Base-by-base conservation (phyloP, 768 basidiomycete species). In the Amanita brunnescens region DNA sequence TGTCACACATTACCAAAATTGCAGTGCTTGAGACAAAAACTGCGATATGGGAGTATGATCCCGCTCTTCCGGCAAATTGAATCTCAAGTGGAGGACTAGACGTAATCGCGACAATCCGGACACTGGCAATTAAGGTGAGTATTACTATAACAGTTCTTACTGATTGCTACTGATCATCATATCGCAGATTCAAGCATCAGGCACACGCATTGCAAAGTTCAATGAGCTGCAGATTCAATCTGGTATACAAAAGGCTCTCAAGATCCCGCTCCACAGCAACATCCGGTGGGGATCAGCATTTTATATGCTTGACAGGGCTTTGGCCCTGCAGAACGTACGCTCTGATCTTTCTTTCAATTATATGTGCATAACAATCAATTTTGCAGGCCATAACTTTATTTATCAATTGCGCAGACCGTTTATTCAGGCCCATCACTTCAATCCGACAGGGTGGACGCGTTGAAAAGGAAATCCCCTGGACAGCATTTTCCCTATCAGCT, bases 21-120 rank as follows among this genome's bases (percentile, higher is more conserved):
- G 58, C 59, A 0, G 58, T 56, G 0, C 43, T 67, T 2, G 62
- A 67, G 38, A 67, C 54, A 0, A 46, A 56, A 8, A 59, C 51
- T 0, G 64, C 66, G 0, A 70, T 70, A 12, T 70, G 66, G 67
- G 63, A 66, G 14, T 69, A 64, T 49, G 61, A 70, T 24, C 67
- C 67, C 0, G 14, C 16, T 0, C 24, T 54, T 4, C 14, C 37
- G 2, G 52, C 52, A 21, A 69, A 67, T 42, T 34, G 45, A 10
- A 49, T 49, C 24, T 62, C 59, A 33, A 24, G 6, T 6, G 38
- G 13, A 20, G n/a, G n/a, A n/a, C n/a, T n/a, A n/a, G n/a, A n/a
- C n/a, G n/a, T n/a, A n/a, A n/a, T n/a, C n/a, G n/a, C n/a, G n/a
- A n/a, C n/a, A n/a, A 20, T 20, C 18, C n/a, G 38, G 38, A 39